Evolutionary conservation across 495 filamentous ascomycete species (phyloP).

Genomic region (Penicillium flavigenum): DNA sequence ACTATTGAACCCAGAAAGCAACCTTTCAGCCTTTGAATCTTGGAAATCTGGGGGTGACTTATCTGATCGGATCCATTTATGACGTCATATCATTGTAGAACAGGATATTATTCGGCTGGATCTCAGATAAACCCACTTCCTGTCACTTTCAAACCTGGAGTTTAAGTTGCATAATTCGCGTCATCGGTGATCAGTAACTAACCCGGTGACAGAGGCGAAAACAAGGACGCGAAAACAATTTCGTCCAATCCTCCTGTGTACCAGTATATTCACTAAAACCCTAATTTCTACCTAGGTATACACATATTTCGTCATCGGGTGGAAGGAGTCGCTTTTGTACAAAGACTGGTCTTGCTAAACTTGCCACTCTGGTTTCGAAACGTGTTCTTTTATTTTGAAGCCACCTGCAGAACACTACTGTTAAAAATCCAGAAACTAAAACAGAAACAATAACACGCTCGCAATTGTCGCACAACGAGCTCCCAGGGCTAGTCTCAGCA

Average conservation of each 20-base stretch:
- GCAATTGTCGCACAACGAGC: not conserved
- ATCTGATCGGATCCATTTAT: not conserved
- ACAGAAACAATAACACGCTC: not conserved
- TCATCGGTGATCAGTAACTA: conserved; percentile 1
- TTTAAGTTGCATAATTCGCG: not conserved
- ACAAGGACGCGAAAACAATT: not conserved
- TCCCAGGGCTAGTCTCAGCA: not conserved
- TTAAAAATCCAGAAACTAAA: not conserved
- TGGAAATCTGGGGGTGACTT: not conserved
- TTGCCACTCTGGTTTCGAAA: not conserved
- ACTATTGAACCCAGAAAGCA: not conserved
- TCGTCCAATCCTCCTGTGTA: not conserved
- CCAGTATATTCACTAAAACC: not conserved
- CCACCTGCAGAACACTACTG: not conserved
- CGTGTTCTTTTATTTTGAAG: not conserved
- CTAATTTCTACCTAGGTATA: not conserved
- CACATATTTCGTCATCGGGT: not conserved
- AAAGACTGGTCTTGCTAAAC: not conserved
- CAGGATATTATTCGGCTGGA: not conserved
- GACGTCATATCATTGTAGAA: not conserved
- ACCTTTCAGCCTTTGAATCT: not conserved
- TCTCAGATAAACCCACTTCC: no score
- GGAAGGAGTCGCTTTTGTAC: not conserved
- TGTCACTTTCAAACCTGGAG: no score
- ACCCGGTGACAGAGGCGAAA: not conserved